Conservation (phyloP, 768 basidiomycete species). For the Pisolithus albus region DNA sequence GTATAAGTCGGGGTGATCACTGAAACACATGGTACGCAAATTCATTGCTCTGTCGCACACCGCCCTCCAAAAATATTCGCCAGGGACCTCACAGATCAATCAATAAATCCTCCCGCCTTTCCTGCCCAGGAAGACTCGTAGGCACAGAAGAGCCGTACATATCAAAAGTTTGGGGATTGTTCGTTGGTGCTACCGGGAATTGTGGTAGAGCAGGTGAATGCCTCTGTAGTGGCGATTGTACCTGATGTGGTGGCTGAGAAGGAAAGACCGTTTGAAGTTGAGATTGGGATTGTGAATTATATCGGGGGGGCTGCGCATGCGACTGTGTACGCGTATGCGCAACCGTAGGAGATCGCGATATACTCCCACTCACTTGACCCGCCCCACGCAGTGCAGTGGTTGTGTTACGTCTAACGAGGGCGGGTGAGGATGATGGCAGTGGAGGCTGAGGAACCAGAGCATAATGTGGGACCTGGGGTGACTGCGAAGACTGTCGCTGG, state of each 20-base stretch:
- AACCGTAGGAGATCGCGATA: conserved; percentile 10
- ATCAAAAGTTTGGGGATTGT: conserved; percentile 46
- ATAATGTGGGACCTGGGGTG: conserved; percentile 14
- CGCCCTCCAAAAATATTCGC: neutral
- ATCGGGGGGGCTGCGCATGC: conserved; percentile 7
- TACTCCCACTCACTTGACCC: neutral
- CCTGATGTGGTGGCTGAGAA: conserved; percentile 12
- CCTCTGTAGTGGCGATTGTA: conserved; percentile 14
- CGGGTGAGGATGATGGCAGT: conserved; percentile 16
- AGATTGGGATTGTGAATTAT: conserved; percentile 2
- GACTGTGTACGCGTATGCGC: conserved; percentile 19
- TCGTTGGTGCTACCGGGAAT: conserved; percentile 62
- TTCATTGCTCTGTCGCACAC: neutral
- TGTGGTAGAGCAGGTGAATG: conserved; percentile 36
- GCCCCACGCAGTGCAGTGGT: conserved; percentile 12
- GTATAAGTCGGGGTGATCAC: neutral
- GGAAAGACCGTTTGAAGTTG: conserved; percentile 4
- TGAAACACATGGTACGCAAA: neutral
- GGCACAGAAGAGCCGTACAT: conserved; percentile 44
- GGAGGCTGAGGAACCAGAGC: conserved; percentile 10
- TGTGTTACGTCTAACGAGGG: conserved; percentile 23
- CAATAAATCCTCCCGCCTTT: conserved; percentile 55
- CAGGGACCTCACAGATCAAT: conserved; percentile 31
- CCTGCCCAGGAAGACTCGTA: conserved; percentile 38
- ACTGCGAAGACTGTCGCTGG: conserved; percentile 16